Evolutionary conservation across 768 basidiomycete species (phyloP).

Genomic region (Mrakia frigida): DNA sequence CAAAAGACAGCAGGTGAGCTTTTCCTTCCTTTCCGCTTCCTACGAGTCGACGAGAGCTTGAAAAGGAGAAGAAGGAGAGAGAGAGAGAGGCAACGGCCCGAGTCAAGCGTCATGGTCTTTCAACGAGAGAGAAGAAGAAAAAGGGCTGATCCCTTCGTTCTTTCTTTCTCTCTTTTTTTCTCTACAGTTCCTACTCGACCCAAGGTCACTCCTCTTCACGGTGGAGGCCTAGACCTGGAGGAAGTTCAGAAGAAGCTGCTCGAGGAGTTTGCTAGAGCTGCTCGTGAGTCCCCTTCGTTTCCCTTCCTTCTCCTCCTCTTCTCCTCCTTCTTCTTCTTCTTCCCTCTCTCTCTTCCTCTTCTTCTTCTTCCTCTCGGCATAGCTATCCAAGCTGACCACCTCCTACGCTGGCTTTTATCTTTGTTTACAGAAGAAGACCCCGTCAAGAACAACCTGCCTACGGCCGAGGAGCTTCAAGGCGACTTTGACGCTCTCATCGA

Average conservation of each 20-base stretch:
- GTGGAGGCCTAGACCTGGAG: conserved; percentile 27
- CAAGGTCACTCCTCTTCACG: conserved; percentile 6
- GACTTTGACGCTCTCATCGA: conserved; percentile 33
- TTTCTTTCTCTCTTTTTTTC: background rate
- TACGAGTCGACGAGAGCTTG: background rate
- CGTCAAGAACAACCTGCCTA: conserved; percentile 26
- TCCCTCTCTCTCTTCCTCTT: background rate
- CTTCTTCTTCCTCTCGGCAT: background rate
- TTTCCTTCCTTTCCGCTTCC: background rate
- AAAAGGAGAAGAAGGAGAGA: no score
- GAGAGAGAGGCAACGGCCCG: no score
- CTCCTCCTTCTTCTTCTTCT: background rate
- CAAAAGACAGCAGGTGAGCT: conserved; percentile 3
- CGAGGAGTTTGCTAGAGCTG: conserved; percentile 24
- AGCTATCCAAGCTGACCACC: background rate
- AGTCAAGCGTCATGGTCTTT: no score
- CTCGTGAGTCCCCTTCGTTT: conserved; percentile 22
- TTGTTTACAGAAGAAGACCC: conserved; percentile 26
- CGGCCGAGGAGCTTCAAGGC: conserved; percentile 26
- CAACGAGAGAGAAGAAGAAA: no score
- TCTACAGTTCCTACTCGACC: background rate
- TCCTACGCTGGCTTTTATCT: background rate
- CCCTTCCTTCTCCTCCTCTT: background rate
- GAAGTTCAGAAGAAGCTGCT: conserved; percentile 24
- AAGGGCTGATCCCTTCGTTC: background rate